Base-by-base conservation (phyloP, 805 yeast species). In the Saturnispora quitensis region DNA sequence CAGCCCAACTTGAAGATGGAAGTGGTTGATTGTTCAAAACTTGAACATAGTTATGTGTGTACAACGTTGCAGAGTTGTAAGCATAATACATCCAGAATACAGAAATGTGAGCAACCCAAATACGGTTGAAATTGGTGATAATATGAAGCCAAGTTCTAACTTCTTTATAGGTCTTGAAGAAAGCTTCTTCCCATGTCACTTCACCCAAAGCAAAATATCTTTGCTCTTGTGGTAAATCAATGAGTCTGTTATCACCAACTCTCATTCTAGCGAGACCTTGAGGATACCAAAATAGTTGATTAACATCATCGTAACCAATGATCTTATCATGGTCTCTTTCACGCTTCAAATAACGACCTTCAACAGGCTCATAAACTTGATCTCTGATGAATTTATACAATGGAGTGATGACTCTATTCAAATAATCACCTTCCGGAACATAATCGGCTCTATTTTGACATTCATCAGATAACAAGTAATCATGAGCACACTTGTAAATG, bases 261-360 rank as follows among this genome's bases (percentile, higher is more conserved):
- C 84, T 79, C 62, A 93, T 90, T 71, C 93, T 84, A 54, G 95
- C 84, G 58, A 93, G 86, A 77, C 99, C 99, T 73, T 95, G 98
- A 46, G 98, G 97, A 72, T 95, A 93, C 99, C 99, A 93, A 73
- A 95, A 93, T 62, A 93, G 78, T 76, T 93, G 99, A 71, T 93
- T 93, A 55, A 93, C 95, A 75, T 93, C 99, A 74, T 93, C 99
- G 69, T 93, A 93, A 69, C 99, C 95, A 62, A 86, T 78, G 57
- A 86, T 73, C 58, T 81, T 73, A 71, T 83, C 83, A 70, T 86
- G 95, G 68, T 86, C 95, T 65, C 73, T 82, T 73, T 86, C 93
- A 73, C 95, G 84, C 69, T 86, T 86, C 55, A 86, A 84, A 60
- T 78, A 86, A 70, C 89, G 82, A 54, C 93, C 93, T 60, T 86